These are phyloP conservation scores for Microcyclosporella mali DNA, from an alignment of 2,329 filamentous ascomycete species.

Conservation along the genomic window DNA sequence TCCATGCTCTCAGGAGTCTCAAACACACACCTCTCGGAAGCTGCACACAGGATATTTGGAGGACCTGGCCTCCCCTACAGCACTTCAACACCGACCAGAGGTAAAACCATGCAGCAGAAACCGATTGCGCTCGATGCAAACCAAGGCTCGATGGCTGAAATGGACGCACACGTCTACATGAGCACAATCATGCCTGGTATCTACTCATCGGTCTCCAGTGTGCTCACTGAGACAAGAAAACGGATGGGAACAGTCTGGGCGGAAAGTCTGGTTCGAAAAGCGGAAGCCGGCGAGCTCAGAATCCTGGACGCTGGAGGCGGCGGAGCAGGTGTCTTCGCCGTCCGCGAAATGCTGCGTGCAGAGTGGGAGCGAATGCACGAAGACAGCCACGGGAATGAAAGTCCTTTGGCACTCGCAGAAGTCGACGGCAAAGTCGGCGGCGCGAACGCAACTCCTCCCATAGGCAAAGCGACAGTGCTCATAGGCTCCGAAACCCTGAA, in stretches of 20 bases:
- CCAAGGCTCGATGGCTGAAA: constrained; percentile 63
- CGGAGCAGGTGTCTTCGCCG: constrained; percentile 67
- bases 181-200: constrained; percentile 63
- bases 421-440: constrained; percentile 33
- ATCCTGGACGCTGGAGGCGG: constrained; percentile 70
- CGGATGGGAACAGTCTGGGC: constrained; percentile 67
- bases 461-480: constrained; percentile 73
- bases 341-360: constrained; percentile 69
- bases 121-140: constrained; percentile 59
- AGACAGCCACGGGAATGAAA: constrained; percentile 11
- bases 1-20: constrained; percentile 57
- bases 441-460: constrained; percentile 43
- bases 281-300: constrained; percentile 50
- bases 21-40: constrained; percentile 66
- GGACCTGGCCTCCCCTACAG: constrained; percentile 71
- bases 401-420: constrained; percentile 24
- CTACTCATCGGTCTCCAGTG: constrained; percentile 62
- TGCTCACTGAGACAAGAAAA: constrained; percentile 67
- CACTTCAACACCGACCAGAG: constrained; percentile 58
- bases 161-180: constrained; percentile 69
- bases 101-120: constrained; percentile 55
- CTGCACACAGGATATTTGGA: constrained; percentile 69
- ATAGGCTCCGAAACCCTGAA: constrained; percentile 70
- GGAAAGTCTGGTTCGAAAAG: constrained; percentile 53
- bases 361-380: constrained; percentile 69